Conservation (phyloP, 352 stramenopile species). For the Pythium rishiriense region DNA sequence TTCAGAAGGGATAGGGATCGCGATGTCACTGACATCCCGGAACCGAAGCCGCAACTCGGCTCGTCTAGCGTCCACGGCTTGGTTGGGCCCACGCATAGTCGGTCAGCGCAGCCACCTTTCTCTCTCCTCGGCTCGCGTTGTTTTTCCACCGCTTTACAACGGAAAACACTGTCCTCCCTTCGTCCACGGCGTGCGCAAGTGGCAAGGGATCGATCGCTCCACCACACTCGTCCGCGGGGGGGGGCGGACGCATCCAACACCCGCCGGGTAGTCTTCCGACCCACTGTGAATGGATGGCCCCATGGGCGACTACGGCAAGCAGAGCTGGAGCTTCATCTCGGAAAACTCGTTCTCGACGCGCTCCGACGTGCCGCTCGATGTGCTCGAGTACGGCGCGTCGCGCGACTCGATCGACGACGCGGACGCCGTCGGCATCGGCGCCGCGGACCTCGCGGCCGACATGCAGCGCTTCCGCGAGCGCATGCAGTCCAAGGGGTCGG, state of each 20-base stretch:
- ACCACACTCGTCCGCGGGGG: no score
- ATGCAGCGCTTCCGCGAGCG: conserved; percentile 28
- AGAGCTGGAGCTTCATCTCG: conserved; percentile 84
- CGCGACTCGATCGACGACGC: conserved; percentile 30
- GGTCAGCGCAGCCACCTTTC: background rate
- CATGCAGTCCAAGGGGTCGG: conserved; percentile 11
- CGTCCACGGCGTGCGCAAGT: background rate
- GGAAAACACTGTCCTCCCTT: background rate
- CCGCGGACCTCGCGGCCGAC: conserved; percentile 21
- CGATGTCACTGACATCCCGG: background rate
- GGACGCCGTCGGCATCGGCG: background rate
- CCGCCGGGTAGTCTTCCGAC: no score
- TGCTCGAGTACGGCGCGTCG: conserved; percentile 49
- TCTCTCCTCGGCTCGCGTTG: background rate
- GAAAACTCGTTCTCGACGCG: conserved; percentile 64
- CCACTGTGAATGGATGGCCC: conserved; percentile 8
- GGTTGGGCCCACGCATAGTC: background rate
- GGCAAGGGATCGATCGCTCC: no score
- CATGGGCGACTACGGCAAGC: conserved; percentile 39
- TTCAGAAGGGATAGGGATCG: conserved; percentile 8
- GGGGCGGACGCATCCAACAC: no score
- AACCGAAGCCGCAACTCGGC: background rate
- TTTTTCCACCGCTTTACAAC: background rate
- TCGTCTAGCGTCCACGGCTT: background rate
- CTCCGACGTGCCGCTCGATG: conserved; percentile 35